phyloP scores from a whole-genome alignment of 345 rosid genomes.

The Euphorbia peplus region DNA sequence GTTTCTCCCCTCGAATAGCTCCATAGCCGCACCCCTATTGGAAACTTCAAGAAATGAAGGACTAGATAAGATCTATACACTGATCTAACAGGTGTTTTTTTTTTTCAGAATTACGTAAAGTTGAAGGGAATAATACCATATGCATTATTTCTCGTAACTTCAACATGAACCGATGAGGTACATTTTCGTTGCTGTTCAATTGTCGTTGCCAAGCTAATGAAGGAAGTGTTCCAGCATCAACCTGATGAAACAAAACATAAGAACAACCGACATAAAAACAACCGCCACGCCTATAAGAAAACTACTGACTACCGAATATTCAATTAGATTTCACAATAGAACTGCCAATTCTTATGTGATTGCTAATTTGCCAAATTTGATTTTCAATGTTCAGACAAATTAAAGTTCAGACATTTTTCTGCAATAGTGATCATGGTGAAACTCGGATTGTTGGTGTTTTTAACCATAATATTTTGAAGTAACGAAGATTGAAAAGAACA shows the following conservation, averaged over 20 bases:
- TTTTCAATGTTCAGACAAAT: too few species aligned
- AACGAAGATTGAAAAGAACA: too few species aligned
- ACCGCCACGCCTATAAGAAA: background rate
- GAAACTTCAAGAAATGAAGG: slow-evolving; percentile 40
- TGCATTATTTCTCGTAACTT: slow-evolving; percentile 43
- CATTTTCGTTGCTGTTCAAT: slow-evolving; percentile 35
- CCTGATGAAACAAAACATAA: slow-evolving; percentile 20
- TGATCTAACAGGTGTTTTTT: background rate
- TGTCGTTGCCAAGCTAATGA: slow-evolving; percentile 55
- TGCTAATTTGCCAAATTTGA: too few species aligned
- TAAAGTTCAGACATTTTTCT: too few species aligned
- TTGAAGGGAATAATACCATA: slow-evolving; percentile 45
- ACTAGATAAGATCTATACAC: background rate
- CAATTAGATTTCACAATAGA: too few species aligned
- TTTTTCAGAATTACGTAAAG: too few species aligned
- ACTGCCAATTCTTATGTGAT: too few species aligned
- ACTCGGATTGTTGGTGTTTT: too few species aligned
- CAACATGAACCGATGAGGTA: slow-evolving; percentile 38
- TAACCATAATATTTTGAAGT: too few species aligned
- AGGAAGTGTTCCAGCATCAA: slow-evolving; percentile 41
- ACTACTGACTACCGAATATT: too few species aligned
- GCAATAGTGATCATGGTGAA: too few species aligned
- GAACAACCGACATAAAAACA: background rate
- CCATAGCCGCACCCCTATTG: slow-evolving; percentile 56
- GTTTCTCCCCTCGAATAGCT: slow-evolving; percentile 49